A percentile compares a stretch with the other conserved stretches of the same genome.
These are phyloP conservation scores for Trichoderma semiorbis DNA, from an alignment of 2,329 filamentous ascomycete species.

Conservation along the genomic window DNA sequence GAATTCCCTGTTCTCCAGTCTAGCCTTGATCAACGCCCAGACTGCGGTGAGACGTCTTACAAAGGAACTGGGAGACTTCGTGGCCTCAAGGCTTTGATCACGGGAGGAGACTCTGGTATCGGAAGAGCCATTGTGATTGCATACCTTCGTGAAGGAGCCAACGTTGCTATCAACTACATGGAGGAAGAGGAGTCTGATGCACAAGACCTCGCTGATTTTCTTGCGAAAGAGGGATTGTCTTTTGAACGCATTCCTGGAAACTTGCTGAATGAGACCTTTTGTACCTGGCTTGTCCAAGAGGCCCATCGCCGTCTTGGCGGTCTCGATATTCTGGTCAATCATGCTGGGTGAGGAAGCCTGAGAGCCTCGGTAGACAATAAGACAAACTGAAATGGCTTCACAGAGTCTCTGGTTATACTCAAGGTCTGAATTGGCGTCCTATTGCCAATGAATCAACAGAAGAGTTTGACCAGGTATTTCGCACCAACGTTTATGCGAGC, in stretches of 20 bases:
- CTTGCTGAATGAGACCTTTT: background rate
- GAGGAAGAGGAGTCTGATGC: background rate
- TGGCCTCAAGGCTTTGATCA: background rate
- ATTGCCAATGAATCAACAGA: background rate
- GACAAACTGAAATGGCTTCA: background rate
- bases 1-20: background rate
- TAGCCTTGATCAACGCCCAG: background rate
- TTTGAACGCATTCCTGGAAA: background rate
- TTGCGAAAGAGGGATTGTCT: background rate
- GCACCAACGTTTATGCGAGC: background rate
- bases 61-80: background rate
- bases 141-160: background rate
- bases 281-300: background rate
- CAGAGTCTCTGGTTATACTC: background rate
- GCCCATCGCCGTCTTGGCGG: background rate
- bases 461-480: background rate
- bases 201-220: background rate
- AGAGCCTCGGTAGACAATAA: accelerated
- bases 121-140: background rate
- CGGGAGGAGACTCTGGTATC: background rate
- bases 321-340: background rate
- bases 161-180: background rate
- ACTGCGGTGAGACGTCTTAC: background rate
- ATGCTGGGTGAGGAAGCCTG: background rate
- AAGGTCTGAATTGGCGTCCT: background rate